Percentiles rank a stretch among this genome's conserved stretches.
These are phyloP conservation scores for Nematocida sp. DNA, from an alignment of 371 early-diverging fungal species.

Conservation along the genomic window DNA sequence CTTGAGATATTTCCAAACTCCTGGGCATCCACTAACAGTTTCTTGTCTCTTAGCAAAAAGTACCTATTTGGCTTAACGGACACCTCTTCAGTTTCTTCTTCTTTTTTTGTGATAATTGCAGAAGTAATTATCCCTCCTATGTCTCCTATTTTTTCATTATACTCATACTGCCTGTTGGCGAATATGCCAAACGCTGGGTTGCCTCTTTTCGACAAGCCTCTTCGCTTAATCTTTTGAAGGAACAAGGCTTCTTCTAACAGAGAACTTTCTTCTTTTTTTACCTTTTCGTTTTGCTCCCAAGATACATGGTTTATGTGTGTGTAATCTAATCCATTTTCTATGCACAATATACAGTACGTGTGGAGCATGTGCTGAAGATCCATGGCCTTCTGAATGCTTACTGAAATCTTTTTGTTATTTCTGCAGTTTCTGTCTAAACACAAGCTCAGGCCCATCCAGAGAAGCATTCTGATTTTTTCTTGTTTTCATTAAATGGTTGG, in stretches of 20 bases:
- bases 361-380: neutral
- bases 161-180: slow-evolving; percentile 31
- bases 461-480: slow-evolving; percentile 49
- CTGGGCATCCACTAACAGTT: slow-evolving; percentile 27
- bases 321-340: slow-evolving; percentile 42
- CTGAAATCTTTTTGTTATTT: slow-evolving; percentile 4
- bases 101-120: neutral
- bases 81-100: neutral
- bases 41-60: slow-evolving; percentile 32
- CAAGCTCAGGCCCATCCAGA: slow-evolving; percentile 5
- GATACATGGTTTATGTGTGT: slow-evolving; percentile 17
- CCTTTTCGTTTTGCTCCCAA: slow-evolving; percentile 1
- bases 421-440: slow-evolving; percentile 30
- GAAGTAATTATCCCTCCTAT: slow-evolving; percentile 7
- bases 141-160: slow-evolving; percentile 38
- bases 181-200: slow-evolving; percentile 16
- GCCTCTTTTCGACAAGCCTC: neutral
- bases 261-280: neutral
- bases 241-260: slow-evolving; percentile 34
- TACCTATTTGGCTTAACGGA: slow-evolving; percentile 9
- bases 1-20: slow-evolving; percentile 34
- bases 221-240: slow-evolving; percentile 20
- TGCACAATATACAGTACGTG: slow-evolving; percentile 38
- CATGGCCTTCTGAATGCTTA: neutral
- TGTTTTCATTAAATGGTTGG: slow-evolving; percentile 32